phyloP scores from a whole-genome alignment of 2,329 filamentous ascomycete genomes.

The Raffaelea ambrosiae region DNA sequence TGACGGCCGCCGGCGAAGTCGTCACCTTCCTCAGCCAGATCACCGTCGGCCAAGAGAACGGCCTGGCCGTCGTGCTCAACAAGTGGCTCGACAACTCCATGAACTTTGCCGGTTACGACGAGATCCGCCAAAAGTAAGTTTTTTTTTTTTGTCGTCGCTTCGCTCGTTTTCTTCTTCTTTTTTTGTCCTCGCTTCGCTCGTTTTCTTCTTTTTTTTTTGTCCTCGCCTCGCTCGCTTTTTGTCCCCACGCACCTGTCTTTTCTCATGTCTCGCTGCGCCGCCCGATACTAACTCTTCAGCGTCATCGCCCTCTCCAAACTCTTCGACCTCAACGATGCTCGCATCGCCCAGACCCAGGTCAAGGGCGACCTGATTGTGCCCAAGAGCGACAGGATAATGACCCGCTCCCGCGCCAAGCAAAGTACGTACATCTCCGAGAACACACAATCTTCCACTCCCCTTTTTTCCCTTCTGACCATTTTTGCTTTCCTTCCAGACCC shows the following conservation, averaged over 20 bases:
- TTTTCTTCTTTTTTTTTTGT: too few relatives aligned
- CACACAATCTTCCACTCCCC: constrained; percentile 11
- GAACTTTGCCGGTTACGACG: constrained; percentile 96
- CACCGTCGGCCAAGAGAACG: constrained; percentile 68
- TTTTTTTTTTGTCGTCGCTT: too few relatives aligned
- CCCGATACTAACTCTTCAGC: constrained; percentile 31
- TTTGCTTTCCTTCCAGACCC: constrained; percentile 46
- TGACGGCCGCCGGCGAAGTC: constrained; percentile 79
- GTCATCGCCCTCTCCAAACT: constrained; percentile 90
- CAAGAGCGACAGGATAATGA: constrained; percentile 80
- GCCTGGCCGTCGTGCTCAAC: constrained; percentile 78
- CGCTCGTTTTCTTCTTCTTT: constrained; percentile 8
- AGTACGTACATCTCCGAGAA: constrained; percentile 54
- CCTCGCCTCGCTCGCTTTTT: constrained; percentile 15
- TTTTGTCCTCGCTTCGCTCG: too few relatives aligned
- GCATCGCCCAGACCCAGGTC: constrained; percentile 70
- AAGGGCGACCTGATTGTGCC: constrained; percentile 86
- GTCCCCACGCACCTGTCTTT: not conserved
- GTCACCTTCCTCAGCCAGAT: constrained; percentile 85
- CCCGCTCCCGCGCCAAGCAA: constrained; percentile 77
- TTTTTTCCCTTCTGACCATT: constrained; percentile 10
- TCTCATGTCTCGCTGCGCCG: constrained; percentile 11
- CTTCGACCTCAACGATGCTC: constrained; percentile 76
- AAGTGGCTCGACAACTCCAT: constrained; percentile 98
- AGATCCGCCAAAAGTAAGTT: constrained; percentile 87